Evolutionary conservation across 2,329 filamentous ascomycete genomes (phyloP), one percentile per base, ranked within the genome.

Genomic region (Arthrocladium fulminans): DNA sequence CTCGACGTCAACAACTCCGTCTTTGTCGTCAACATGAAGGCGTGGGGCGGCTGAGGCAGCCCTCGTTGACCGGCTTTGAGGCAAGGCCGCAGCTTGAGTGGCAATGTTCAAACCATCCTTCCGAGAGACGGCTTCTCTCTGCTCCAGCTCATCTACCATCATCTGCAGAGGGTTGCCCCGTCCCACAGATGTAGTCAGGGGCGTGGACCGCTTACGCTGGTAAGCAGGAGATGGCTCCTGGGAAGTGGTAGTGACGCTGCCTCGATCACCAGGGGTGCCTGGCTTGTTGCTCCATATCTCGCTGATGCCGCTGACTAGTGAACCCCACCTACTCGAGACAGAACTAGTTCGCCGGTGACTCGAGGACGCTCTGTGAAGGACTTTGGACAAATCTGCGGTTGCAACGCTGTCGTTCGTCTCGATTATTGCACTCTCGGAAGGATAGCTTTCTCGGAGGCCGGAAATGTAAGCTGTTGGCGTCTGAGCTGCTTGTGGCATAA

Each of bases 1-100:
- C 49, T 79, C 75, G 43, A 80, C 75, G 55, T 80, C 77, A 24
- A 80, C 73, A n/a, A 80, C 71, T 1, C 77, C 77, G 54, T 80
- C 77, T 23, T 74, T 71, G 39, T 74, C 55, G 30, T 59, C 55
- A 3, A 59, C 57, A 9, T 45, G 52, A 2, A 59, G 52, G n/a
- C 49, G 48, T n/a, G 56, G 56, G 23, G 55, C 34, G 8, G 42
- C 32, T 5, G 54, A 49, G 4, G 46, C 35, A n/a, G 39, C 24
- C 39, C n/a, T 38, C n/a, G 35, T 17, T 17, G 44, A 2, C 27
- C 29, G 15, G 32, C 10, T 17, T 17, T 19, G 19, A 9, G 32
- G 29, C 23, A 15, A 39, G 13, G 29, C 13, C 17, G 34, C 17
- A 27, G 24, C 23, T 9, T 15, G 19, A 13, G 12, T 12, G 9